A percentile compares a stretch with the other conserved stretches of the same genome.
These are phyloP conservation scores for Amanita muscaria DNA, from an alignment of 768 basidiomycete species.

Conservation along the genomic window DNA sequence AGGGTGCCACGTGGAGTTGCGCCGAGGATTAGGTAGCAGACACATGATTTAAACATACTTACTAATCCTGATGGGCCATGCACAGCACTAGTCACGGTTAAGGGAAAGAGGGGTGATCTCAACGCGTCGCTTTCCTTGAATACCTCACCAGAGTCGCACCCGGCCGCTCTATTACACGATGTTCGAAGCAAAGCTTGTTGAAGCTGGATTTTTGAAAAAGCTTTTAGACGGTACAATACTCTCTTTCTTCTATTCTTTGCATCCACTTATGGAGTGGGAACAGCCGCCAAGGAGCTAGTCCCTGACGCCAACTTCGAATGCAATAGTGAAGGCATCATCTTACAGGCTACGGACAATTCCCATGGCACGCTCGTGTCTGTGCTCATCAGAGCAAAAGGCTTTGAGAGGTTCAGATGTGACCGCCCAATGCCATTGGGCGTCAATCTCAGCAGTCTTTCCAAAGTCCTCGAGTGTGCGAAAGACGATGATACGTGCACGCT, in stretches of 20 bases:
- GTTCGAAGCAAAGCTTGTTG: slow-evolving; percentile 87
- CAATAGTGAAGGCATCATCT: slow-evolving; percentile 85
- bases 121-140: no score
- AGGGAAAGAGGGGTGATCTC: no score
- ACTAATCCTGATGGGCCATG: no score
- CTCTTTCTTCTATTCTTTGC: background rate
- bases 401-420: slow-evolving; percentile 88
- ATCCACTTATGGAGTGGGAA: background rate
- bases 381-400: slow-evolving; percentile 68
- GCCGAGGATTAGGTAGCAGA: no score
- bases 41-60: no score
- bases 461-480: slow-evolving; percentile 95
- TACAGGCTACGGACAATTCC: slow-evolving; percentile 99
- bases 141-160: no score
- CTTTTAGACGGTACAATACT: slow-evolving; percentile 73
- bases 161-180: no score
- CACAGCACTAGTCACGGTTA: no score
- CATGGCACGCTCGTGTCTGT: slow-evolving; percentile 96
- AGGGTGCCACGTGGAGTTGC: no score
- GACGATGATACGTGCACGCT: slow-evolving; percentile 90
- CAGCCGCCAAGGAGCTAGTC: slow-evolving; percentile 96
- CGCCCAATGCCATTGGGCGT: slow-evolving; percentile 88
- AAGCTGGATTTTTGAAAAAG: slow-evolving; percentile 86
- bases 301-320: slow-evolving; percentile 98
- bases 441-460: slow-evolving; percentile 81